Evolutionary conservation across 2,329 filamentous ascomycete genomes (phyloP).

Genomic region (Beauveria caledonica): DNA sequence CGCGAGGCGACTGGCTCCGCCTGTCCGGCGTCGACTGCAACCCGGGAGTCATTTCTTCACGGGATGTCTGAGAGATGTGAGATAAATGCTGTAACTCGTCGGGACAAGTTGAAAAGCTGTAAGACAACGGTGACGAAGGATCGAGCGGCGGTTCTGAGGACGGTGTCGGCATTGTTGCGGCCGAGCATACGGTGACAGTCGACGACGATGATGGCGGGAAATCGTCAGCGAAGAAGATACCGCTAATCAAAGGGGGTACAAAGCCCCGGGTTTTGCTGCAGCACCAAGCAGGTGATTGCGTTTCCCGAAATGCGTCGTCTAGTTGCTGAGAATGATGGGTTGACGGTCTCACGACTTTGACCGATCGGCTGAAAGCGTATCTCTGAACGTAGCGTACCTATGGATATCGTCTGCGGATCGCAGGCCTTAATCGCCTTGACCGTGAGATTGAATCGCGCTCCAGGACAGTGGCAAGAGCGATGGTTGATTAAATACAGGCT

Average conservation of each 20-base stretch:
- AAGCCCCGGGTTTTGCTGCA: background rate
- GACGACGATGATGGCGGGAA: constrained; percentile 14
- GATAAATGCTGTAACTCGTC: constrained; percentile 29
- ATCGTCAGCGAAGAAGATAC: background rate
- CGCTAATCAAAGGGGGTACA: background rate
- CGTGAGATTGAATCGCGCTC: background rate
- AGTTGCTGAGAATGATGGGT: background rate
- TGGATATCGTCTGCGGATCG: constrained; percentile 10
- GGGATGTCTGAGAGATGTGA: constrained; percentile 20
- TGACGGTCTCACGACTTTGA: constrained; percentile 7
- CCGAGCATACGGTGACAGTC: constrained; percentile 10
- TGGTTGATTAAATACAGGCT: background rate
- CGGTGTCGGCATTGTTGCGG: constrained; percentile 36
- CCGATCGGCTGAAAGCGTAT: background rate
- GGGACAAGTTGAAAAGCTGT: constrained; percentile 35
- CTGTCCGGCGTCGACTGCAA: constrained; percentile 10
- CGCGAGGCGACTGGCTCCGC: constrained; percentile 3
- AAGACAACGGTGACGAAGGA: constrained; percentile 28
- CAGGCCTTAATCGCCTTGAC: constrained; percentile 10
- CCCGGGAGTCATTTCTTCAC: constrained; percentile 15
- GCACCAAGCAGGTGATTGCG: background rate
- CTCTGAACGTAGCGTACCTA: background rate
- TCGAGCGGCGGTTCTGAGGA: constrained; percentile 33
- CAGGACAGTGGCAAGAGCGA: background rate
- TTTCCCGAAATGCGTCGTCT: background rate